Evolutionary conservation across 2,329 filamentous ascomycete species (phyloP).

Genomic region (Ceratocystis diversiconidia): DNA sequence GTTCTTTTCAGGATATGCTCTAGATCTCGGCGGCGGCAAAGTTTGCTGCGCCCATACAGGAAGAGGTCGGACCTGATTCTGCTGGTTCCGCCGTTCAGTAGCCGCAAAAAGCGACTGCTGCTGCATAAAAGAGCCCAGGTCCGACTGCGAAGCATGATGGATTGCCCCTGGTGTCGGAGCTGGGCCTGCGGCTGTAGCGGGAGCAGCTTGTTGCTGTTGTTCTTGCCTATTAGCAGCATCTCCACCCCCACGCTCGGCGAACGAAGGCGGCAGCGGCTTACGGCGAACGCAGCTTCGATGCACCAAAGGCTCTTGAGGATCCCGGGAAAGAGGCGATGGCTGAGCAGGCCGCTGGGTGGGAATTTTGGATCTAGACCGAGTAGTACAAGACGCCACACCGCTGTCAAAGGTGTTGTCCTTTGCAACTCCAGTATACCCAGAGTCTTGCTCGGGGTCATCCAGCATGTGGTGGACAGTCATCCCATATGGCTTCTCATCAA

Average conservation of each 20-base stretch:
- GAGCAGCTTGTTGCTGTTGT: neutral
- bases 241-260: neutral
- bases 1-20: neutral
- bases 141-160: neutral
- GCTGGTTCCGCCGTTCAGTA: constrained; percentile 3
- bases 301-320: constrained; percentile 1
- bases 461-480: constrained; percentile 98
- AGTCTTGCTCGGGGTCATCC: constrained; percentile 44
- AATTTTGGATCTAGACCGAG: neutral
- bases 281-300: constrained; percentile 11
- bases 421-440: neutral
- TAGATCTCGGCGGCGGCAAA: neutral
- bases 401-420: constrained; percentile 6
- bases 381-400: neutral
- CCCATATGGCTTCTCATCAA: constrained; percentile 73
- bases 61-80: neutral
- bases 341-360: neutral
- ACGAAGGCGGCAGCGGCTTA: constrained; percentile 4
- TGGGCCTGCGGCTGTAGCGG: neutral
- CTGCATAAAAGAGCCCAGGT: neutral
- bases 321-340: neutral
- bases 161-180: neutral
- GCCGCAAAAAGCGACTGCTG: constrained; percentile 9
- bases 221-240: neutral
- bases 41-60: neutral